Evolutionary conservation across 2,329 filamentous ascomycete genomes (phyloP).

Genomic region (Cladosporium halotolerans): DNA sequence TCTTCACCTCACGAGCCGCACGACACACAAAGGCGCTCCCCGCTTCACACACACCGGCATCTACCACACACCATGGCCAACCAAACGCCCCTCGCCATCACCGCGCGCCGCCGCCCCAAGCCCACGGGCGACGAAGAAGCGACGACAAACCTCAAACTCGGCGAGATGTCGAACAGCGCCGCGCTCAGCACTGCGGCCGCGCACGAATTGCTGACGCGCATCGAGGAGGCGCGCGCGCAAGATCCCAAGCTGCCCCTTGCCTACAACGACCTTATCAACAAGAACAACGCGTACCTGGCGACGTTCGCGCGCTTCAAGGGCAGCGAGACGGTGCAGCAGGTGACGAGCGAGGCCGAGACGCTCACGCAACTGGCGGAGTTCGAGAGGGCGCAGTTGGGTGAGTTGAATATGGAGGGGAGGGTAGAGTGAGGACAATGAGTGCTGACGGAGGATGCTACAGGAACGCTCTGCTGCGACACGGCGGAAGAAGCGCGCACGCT

Average conservation of each 20-base stretch:
- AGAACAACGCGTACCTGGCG: conserved; percentile 88
- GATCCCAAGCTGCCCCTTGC: conserved; percentile 67
- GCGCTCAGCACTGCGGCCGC: conserved; percentile 90
- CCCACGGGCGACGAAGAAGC: conserved; percentile 83
- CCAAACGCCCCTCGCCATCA: conserved; percentile 18
- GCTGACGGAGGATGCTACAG: conserved; percentile 42
- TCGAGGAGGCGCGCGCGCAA: conserved; percentile 50
- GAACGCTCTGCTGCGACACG: conserved; percentile 83
- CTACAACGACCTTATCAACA: conserved; percentile 48
- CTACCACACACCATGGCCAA: conserved; percentile 24
- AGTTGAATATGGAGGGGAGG: conserved; percentile 22
- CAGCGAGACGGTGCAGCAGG: conserved; percentile 84
- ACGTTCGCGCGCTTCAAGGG: conserved; percentile 94
- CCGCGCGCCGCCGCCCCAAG: conserved; percentile 57
- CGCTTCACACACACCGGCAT: background rate
- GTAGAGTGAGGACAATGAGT: background rate
- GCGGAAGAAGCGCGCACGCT: conserved; percentile 95
- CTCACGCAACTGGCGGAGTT: conserved; percentile 56
- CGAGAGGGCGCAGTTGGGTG: conserved; percentile 87
- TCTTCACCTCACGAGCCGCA: background rate
- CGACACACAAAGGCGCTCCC: background rate
- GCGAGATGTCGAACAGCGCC: conserved; percentile 88
- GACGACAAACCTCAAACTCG: conserved; percentile 70
- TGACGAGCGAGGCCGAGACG: conserved; percentile 66
- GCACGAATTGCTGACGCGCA: conserved; percentile 81